Evolutionary conservation across 257 asterid species (phyloP), one percentile per base, ranked within the genome.

Genomic region (Scutellaria baicalensis): DNA sequence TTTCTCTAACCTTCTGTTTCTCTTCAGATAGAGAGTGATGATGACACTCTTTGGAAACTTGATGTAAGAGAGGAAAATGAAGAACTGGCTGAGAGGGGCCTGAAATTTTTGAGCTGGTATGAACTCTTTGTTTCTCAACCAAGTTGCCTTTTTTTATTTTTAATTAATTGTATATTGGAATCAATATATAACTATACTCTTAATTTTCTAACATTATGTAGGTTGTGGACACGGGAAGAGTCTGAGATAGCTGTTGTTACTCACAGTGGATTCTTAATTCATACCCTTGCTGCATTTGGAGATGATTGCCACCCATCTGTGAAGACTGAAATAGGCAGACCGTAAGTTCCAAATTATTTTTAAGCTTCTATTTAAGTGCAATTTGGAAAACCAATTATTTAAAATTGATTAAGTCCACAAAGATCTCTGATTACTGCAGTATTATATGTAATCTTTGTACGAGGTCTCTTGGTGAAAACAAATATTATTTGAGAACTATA

Each of bases 191-290:
- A 39, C 10, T 8, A 20, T 12, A 44, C 40, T 33, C 58, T 27
- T 52, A 16, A 11, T 11, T 4, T 50, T 72, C 51, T 3, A 70
- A 57, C 61, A 6, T 60, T 62, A 6, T 75, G 78, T 82, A 93
- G 97, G 98, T 64, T 93, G 83, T 91, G 88, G 92, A 85, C 92
- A n/a, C 82, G 95, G 62, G 78, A 91, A 74, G 98, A 93, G 86
- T 87, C 86, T 39, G 97, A 93, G 82, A 93, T 93, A 78, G 97
- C 91, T 48, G 86, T 93, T 72, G 95, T 93, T 62, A 90, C 95
- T 51, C 98, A 93, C 31, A 86, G 92, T 73, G 97, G 89, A 66
- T 89, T 91, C 76, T 80, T 93, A 78, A 66, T 82, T 57, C 95
- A 91, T 51, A 84, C 92, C 10, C 86, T 93, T 10, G 47, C 78